Conservation (phyloP, 78 protist genomes). For the Dictyostelium brefeldianum region DNA sequence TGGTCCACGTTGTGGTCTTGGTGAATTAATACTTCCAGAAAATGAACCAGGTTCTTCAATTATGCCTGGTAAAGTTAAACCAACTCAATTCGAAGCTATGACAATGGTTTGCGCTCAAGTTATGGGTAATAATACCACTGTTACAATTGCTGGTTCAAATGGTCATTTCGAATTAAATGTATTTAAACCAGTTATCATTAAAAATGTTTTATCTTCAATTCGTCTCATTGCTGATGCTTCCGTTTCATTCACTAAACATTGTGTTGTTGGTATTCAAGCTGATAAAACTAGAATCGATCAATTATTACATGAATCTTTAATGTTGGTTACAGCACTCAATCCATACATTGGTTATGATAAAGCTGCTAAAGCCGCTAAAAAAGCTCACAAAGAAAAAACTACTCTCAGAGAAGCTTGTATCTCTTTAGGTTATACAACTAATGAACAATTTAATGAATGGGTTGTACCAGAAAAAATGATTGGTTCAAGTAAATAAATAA, state of each 20-base stretch:
- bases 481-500: conserved; percentile 7
- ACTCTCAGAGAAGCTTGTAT: conserved; percentile 92
- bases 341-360: conserved; percentile 98
- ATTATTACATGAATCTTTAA: conserved; percentile 88
- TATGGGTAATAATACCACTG: conserved; percentile 95
- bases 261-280: conserved; percentile 94
- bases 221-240: conserved; percentile 91
- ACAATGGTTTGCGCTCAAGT: conserved; percentile 98
- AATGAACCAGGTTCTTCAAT: conserved; percentile 98
- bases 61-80: conserved; percentile 98
- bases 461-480: conserved; percentile 91
- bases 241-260: conserved; percentile 85
- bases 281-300: conserved; percentile 85
- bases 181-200: conserved; percentile 95
- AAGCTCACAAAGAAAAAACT: conserved; percentile 89
- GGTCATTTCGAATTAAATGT: conserved; percentile 98
- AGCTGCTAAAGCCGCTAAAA: conserved; percentile 90
- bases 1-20: conserved; percentile 98
- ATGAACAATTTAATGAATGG: conserved; percentile 90
- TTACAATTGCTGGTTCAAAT: conserved; percentile 93
- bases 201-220: conserved; percentile 90
- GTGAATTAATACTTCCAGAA: conserved; percentile 93
- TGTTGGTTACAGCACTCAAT: conserved; percentile 98
- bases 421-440: conserved; percentile 84
- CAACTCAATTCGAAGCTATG: conserved; percentile 97